Conservation (phyloP, 495 filamentous ascomycete genomes). For the Penicillium cosmopolitanum region DNA sequence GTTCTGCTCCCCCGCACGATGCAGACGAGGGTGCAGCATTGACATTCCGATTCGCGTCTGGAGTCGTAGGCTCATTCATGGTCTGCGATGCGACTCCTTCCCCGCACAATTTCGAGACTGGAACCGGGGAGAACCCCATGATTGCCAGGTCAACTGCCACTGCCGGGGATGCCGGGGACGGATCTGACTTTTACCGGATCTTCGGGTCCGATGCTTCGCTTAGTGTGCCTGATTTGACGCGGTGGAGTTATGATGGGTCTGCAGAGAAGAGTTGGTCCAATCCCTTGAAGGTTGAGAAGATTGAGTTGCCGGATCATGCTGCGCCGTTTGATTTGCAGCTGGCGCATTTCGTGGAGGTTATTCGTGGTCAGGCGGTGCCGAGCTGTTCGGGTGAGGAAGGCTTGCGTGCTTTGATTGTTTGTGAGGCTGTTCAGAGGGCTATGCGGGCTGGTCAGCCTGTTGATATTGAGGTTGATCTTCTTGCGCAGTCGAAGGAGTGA, state of each 20-base stretch:
- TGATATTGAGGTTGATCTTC: conserved; percentile 35
- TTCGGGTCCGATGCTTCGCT: conserved; percentile 57
- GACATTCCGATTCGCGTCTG: conserved; percentile 57
- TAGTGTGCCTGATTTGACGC: conserved; percentile 58
- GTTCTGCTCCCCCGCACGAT: conserved; percentile 37
- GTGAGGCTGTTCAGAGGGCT: conserved; percentile 44
- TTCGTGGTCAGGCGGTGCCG: conserved; percentile 45
- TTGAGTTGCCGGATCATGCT: conserved; percentile 41
- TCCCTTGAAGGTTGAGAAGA: conserved; percentile 32
- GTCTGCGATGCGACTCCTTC: conserved; percentile 55
- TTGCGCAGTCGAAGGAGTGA: conserved; percentile 10
- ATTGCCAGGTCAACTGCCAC: conserved; percentile 40
- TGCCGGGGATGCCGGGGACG: conserved; percentile 8
- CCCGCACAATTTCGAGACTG: conserved; percentile 58
- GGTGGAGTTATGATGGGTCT: conserved; percentile 53
- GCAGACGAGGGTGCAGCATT: conserved; percentile 63
- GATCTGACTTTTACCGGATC: conserved; percentile 57
- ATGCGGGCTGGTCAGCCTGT: conserved; percentile 42
- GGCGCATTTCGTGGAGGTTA: conserved; percentile 57
- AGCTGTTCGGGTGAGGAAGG: conserved; percentile 52
- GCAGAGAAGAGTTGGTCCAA: conserved; percentile 38
- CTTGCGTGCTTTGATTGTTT: conserved; percentile 47
- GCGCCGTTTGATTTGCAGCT: conserved; percentile 60
- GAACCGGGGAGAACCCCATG: conserved; percentile 62
- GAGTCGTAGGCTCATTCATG: conserved; percentile 61